These are phyloP conservation scores for Pseudozyma pruni DNA, from an alignment of 1,284 basidiomycete species.

Conservation along the genomic window DNA sequence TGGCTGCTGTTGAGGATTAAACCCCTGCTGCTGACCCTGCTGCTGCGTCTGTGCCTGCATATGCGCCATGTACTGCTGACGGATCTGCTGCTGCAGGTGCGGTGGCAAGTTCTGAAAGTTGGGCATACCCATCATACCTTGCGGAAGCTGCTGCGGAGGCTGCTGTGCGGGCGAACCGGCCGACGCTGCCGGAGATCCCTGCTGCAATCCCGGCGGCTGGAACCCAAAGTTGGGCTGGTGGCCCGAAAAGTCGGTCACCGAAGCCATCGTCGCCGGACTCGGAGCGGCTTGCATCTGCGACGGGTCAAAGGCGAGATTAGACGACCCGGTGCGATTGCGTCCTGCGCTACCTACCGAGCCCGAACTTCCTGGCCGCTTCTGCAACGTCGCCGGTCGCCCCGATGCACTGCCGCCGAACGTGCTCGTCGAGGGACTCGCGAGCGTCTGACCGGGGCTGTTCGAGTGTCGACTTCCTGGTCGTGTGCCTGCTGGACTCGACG, in stretches of 20 bases:
- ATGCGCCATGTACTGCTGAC: conserved; percentile 48
- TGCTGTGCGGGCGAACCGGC: conserved; percentile 18
- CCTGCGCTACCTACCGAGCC: conserved; percentile 39
- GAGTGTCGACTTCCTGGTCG: conserved; percentile 26
- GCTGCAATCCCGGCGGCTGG: conserved; percentile 24
- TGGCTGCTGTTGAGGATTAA: conserved; percentile 13
- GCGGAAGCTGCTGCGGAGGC: conserved; percentile 22
- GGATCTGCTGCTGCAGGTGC: conserved; percentile 47
- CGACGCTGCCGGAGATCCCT: conserved; percentile 13
- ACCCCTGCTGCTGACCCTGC: conserved; percentile 20
- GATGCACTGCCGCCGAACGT: conserved; percentile 9
- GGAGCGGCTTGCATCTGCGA: conserved; percentile 37
- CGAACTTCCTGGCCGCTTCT: conserved; percentile 33
- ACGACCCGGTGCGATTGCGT: conserved; percentile 31
- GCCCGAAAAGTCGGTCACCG: conserved; percentile 14
- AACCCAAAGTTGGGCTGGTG: conserved; percentile 31
- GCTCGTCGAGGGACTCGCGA: conserved; percentile 24
- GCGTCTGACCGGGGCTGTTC: conserved; percentile 30
- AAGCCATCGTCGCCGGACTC: conserved; percentile 23
- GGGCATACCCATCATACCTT: conserved; percentile 21
- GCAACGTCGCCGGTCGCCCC: conserved; percentile 15
- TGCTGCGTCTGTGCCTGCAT: conserved; percentile 35
- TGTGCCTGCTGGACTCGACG: conserved; percentile 21
- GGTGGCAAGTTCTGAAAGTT: conserved; percentile 47
- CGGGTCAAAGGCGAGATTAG: conserved; percentile 26